Evolutionary conservation across 176 grass and related monocot genomes (phyloP), one percentile per base, ranked within the genome.

Genomic region (Aegilops longissima): DNA sequence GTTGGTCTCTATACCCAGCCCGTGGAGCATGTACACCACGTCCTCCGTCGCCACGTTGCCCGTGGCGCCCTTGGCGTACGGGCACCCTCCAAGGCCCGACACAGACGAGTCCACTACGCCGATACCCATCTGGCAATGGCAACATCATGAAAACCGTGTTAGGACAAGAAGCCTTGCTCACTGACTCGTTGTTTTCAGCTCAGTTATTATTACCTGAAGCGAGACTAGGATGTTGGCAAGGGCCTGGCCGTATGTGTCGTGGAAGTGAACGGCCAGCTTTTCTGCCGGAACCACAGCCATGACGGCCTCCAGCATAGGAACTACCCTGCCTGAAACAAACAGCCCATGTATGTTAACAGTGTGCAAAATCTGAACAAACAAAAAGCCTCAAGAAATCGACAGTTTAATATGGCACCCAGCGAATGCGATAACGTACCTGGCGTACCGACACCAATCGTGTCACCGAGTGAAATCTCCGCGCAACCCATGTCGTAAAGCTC

Each of bases 401-500:
- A 75, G 42, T 51, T 75, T 51, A 2, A 9, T 9, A 47, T 13
- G n/a, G 16, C 14, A 21, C 18, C 3, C 13, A 83, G 17, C 2
- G 8, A 40, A 73, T 14, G 39, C 17, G 2, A 35, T n/a, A 24
- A 10, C 44, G 21, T 92, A 96, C 97, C 97, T 90, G 97, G 97
- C 65, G 97, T 99, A 82, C 94, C 94, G 44, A 99, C 92, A 64
- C 97, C 97, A 68, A 94, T 94, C 16, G 97, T 99, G 86, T 99
- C 97, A 9, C 94, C 97, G n/a, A 99, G 97, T 81, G 97, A 99
- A 73, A 99, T 96, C 73, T 99, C 97, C 3, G 81, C 85, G 89
- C 97, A 99, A 18, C 97, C 97, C 94, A 99, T 99, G 29, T 91
- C 76, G 54, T 94, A 96, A 31, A 99, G 93, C 52, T 80, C 88